Conservation (phyloP, 2,329 filamentous ascomycete species). For the Fusarium caatingaense region DNA sequence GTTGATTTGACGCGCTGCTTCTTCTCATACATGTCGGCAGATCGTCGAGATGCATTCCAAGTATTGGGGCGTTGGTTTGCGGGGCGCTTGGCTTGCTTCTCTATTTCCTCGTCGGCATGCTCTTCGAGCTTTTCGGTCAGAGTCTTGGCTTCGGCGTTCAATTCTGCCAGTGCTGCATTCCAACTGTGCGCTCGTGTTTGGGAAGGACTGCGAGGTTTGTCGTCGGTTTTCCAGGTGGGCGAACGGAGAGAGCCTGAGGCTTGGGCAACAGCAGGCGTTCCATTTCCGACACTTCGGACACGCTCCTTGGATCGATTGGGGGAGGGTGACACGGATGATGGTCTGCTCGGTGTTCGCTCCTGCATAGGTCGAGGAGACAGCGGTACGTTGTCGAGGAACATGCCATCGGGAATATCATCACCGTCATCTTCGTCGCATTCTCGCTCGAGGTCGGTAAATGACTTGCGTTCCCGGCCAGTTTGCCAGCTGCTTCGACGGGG, state of each 20-base stretch:
- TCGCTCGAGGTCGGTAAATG: slow-evolving; percentile 75
- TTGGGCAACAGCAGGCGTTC: slow-evolving; percentile 68
- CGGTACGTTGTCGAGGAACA: slow-evolving; percentile 84
- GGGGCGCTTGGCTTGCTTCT: slow-evolving; percentile 50
- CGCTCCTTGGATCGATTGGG: slow-evolving; percentile 65
- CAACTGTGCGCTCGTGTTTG: slow-evolving; percentile 77
- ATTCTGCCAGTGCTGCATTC: slow-evolving; percentile 74
- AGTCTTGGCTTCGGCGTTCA: slow-evolving; percentile 78
- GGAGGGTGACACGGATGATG: slow-evolving; percentile 65
- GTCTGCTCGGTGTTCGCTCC: slow-evolving; percentile 65
- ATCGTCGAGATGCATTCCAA: slow-evolving; percentile 52
- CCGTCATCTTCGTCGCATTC: slow-evolving; percentile 82
- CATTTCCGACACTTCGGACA: slow-evolving; percentile 69
- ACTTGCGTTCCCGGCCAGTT: slow-evolving; percentile 72
- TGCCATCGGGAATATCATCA: slow-evolving; percentile 81
- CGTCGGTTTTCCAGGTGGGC: slow-evolving; percentile 64
- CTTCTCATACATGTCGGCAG: slow-evolving; percentile 53
- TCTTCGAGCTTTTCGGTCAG: slow-evolving; percentile 85
- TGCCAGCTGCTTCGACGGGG: slow-evolving; percentile 78
- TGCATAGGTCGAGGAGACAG: slow-evolving; percentile 76
- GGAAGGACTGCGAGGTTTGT: slow-evolving; percentile 54
- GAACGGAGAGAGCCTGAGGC: slow-evolving; percentile 71
- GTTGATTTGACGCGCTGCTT: slow-evolving; percentile 71
- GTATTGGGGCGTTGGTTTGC: slow-evolving; percentile 54
- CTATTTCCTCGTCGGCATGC: slow-evolving; percentile 72